Conservation (phyloP, 2,329 filamentous ascomycete genomes). For the Calonectria naviculata region DNA sequence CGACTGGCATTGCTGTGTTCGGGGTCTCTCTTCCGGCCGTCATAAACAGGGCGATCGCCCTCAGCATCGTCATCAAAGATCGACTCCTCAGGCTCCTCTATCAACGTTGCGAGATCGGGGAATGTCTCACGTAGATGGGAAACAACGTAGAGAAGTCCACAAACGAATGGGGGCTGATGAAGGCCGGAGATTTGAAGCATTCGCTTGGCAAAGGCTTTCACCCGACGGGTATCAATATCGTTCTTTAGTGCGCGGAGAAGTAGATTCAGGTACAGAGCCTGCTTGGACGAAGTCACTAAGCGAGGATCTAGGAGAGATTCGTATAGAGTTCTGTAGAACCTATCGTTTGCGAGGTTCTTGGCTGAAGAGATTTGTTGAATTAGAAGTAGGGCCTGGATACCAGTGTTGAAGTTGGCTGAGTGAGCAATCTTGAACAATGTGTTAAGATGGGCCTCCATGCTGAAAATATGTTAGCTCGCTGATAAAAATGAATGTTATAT, state of each 20-base stretch:
- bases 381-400: slow-evolving; percentile 92
- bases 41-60: slow-evolving; percentile 66
- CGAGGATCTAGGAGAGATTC: slow-evolving; percentile 94
- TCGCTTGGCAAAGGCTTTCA: slow-evolving; percentile 96
- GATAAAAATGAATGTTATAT: background rate
- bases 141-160: slow-evolving; percentile 91
- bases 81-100: slow-evolving; percentile 83
- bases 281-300: slow-evolving; percentile 90
- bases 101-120: slow-evolving; percentile 80
- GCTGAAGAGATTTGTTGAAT: slow-evolving; percentile 91
- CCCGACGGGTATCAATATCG: slow-evolving; percentile 88
- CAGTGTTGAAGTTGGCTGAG: slow-evolving; percentile 98
- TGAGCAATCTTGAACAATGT: slow-evolving; percentile 97
- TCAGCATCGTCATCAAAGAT: slow-evolving; percentile 69
- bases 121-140: slow-evolving; percentile 84
- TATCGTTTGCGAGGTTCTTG: slow-evolving; percentile 84
- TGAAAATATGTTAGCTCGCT: slow-evolving; percentile 45
- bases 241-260: slow-evolving; percentile 89
- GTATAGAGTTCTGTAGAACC: slow-evolving; percentile 96
- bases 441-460: slow-evolving; percentile 88
- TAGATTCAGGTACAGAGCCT: slow-evolving; percentile 93
- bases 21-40: slow-evolving; percentile 91
- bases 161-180: slow-evolving; percentile 93
- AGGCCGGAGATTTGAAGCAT: slow-evolving; percentile 88
- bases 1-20: slow-evolving; percentile 93